A percentile compares a stretch with the other conserved stretches of the same genome.
Evolutionary conservation across 768 basidiomycete genomes (phyloP).

Genomic region (Dacryopinax primogenitus): DNA sequence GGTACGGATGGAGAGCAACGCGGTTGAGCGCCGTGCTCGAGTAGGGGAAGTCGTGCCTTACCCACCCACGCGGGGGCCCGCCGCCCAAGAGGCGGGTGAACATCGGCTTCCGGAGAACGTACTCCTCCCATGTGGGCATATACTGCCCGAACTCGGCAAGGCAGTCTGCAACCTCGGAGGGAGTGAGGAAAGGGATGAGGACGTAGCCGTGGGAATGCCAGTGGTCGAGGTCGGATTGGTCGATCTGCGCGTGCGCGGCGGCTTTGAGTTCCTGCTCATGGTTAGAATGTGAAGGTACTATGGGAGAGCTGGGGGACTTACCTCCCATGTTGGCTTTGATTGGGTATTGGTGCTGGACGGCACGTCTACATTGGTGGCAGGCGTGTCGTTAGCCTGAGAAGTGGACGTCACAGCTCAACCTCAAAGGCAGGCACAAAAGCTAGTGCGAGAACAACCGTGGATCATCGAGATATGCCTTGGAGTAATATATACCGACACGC

Average conservation of each 20-base stretch:
- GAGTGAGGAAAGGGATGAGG: constrained; percentile 11
- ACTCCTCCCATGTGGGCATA: constrained; percentile 13
- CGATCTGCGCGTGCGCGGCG: background rate
- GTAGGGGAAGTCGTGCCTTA: constrained; percentile 13
- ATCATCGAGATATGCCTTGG: no score
- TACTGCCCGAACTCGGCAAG: background rate
- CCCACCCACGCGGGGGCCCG: background rate
- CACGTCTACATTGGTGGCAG: background rate
- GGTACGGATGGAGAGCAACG: constrained; percentile 11
- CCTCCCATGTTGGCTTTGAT: background rate
- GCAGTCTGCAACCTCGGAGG: constrained; percentile 10
- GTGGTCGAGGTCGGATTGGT: constrained; percentile 10
- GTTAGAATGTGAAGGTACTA: background rate
- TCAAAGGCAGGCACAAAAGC: no score
- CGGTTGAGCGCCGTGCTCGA: background rate
- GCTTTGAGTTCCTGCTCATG: constrained; percentile 11
- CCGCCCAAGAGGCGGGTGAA: background rate
- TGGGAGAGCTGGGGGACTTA: background rate
- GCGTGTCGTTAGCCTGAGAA: background rate
- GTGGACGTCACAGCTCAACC: no score
- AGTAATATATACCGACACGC: no score
- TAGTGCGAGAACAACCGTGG: no score
- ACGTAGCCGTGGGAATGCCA: constrained; percentile 14
- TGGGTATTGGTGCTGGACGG: background rate
- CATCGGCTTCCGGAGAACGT: background rate